Conservation (phyloP, 108 stramenopile genomes). For the Pseudonitzschia multiseries region DNA sequence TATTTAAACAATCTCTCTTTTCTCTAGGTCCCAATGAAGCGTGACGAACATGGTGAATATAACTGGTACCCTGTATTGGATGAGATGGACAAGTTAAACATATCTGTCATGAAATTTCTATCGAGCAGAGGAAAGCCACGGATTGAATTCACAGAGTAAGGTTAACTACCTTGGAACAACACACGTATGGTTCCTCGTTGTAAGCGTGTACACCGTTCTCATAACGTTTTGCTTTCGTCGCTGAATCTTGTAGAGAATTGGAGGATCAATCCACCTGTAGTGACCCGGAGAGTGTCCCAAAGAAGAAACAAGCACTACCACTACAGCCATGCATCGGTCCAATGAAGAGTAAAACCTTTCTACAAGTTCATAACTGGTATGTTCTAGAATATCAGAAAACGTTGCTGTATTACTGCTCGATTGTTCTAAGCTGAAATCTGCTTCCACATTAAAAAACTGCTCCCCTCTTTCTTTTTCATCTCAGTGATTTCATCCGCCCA, state of each 20-base stretch:
- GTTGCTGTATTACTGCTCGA: too few relatives aligned
- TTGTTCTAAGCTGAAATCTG: neutral
- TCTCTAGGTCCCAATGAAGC: conserved; percentile 56
- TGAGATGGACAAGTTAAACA: conserved; percentile 38
- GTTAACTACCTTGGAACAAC: neutral
- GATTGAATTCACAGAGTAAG: conserved; percentile 38
- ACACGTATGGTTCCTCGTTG: neutral
- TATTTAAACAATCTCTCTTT: neutral
- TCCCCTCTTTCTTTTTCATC: neutral
- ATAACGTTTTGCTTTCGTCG: neutral
- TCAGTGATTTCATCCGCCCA: conserved; percentile 58
- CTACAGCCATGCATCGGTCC: conserved; percentile 47
- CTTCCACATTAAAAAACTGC: neutral
- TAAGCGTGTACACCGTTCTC: neutral
- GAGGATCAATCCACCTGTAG: conserved; percentile 31
- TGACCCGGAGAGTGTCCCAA: conserved; percentile 32
- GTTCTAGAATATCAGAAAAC: neutral
- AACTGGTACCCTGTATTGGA: conserved; percentile 51
- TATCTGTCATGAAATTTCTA: conserved; percentile 50
- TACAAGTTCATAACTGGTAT: conserved; percentile 74
- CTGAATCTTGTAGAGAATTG: conserved; percentile 6
- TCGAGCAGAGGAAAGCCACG: conserved; percentile 35
- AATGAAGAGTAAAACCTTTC: conserved; percentile 54
- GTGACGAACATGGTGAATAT: conserved; percentile 47
- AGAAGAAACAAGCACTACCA: conserved; percentile 24